A percentile compares a stretch with the other conserved stretches of the same genome.
Conservation (phyloP, 1,284 basidiomycete genomes). For the Microbotryomycetes sp. region DNA sequence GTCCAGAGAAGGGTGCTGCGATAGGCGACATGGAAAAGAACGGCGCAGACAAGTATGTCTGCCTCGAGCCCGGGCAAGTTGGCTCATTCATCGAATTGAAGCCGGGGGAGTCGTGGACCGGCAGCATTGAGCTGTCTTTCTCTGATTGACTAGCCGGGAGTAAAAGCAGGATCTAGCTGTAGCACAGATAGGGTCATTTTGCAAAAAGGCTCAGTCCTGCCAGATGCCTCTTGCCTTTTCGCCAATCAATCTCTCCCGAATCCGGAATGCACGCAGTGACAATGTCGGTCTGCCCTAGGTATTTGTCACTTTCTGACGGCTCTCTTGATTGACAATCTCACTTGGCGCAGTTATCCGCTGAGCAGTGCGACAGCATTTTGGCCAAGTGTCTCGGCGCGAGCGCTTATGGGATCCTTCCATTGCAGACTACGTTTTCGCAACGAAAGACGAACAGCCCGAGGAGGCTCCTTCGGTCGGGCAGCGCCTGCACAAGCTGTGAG, state of each 20-base stretch:
- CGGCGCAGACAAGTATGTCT: slow-evolving; percentile 40
- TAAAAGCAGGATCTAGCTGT: neutral
- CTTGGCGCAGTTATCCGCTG: neutral
- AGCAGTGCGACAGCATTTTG: too few relatives aligned
- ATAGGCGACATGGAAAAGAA: slow-evolving; percentile 41
- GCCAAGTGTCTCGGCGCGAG: too few relatives aligned
- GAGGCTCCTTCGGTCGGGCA: slow-evolving; percentile 86
- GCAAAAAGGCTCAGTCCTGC: neutral
- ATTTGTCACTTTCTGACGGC: neutral
- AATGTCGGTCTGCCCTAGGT: neutral
- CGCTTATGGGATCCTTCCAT: too few relatives aligned
- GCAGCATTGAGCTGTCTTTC: slow-evolving; percentile 15
- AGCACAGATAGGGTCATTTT: neutral
- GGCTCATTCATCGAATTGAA: slow-evolving; percentile 35
- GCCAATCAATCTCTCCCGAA: neutral
- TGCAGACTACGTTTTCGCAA: slow-evolving; percentile 39
- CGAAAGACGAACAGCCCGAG: slow-evolving; percentile 89
- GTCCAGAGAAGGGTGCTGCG: slow-evolving; percentile 35
- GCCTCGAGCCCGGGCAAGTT: slow-evolving; percentile 41
- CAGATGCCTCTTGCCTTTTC: neutral
- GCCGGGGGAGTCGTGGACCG: slow-evolving; percentile 35
- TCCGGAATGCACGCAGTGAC: neutral
- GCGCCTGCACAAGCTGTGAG: slow-evolving; percentile 37
- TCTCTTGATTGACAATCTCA: neutral
- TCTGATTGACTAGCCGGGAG: slow-evolving; percentile 8